Percentiles rank a stretch among this genome's conserved stretches.
Conservation (phyloP, 1,284 basidiomycete genomes). For the Puccinia triticina region DNA sequence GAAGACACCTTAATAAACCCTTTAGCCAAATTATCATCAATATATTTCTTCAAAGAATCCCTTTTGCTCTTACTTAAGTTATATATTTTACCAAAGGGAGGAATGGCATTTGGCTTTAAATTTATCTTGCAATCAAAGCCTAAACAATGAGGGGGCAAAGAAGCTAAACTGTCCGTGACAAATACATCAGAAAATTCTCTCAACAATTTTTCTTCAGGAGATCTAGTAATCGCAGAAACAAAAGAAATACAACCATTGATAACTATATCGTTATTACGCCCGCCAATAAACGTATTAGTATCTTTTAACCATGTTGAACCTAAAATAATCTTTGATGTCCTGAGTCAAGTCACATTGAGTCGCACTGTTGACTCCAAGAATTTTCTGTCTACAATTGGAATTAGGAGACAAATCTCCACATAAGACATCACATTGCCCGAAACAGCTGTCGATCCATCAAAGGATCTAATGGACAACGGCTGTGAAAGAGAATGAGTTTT, state of each 20-base stretch:
- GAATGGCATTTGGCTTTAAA: not conserved
- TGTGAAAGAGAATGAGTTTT: no score
- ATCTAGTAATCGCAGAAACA: not conserved
- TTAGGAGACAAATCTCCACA: not conserved
- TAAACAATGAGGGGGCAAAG: not conserved
- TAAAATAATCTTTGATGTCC: not conserved
- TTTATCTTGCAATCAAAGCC: slow-evolving; percentile 15
- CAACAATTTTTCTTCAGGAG: not conserved
- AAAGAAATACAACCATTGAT: no score
- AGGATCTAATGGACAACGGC: not conserved
- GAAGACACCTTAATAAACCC: slow-evolving; percentile 30
- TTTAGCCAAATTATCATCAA: slow-evolving; percentile 16
- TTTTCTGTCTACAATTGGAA: no score
- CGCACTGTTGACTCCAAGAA: not conserved
- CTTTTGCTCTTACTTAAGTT: not conserved
- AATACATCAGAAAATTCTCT: not conserved
- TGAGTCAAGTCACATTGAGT: not conserved
- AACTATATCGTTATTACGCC: no score
- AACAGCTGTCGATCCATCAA: not conserved
- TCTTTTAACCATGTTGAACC: not conserved
- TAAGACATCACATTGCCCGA: not conserved
- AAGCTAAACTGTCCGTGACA: not conserved
- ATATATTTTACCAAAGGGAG: slow-evolving; percentile 10
- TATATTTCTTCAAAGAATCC: not conserved
- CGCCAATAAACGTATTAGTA: no score